Evolutionary conservation across 192 early-diverging fungal species (phyloP).

Genomic region (Phlyctochytrium bullatum): DNA sequence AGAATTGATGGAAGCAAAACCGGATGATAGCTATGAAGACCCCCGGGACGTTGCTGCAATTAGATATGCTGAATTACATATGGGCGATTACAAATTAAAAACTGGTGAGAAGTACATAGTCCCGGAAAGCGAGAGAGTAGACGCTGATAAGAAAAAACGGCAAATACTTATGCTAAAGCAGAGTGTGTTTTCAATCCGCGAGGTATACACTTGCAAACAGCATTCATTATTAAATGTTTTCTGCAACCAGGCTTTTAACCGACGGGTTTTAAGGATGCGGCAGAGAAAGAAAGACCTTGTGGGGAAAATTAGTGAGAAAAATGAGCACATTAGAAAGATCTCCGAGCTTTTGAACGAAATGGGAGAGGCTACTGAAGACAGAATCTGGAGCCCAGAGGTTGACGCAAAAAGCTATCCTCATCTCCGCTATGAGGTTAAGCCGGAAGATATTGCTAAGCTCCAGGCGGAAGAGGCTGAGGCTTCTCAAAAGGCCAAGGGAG

Average conservation of each 20-base stretch:
- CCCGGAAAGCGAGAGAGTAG: constrained; percentile 61
- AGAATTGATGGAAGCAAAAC: constrained; percentile 56
- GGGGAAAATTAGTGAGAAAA: constrained; percentile 30
- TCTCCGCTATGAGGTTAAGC: constrained; percentile 42
- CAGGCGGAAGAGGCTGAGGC: constrained; percentile 36
- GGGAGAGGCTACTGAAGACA: constrained; percentile 22
- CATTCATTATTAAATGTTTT: not conserved
- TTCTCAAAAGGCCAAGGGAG: constrained; percentile 22
- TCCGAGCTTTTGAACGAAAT: constrained; percentile 36
- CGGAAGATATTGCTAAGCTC: constrained; percentile 45
- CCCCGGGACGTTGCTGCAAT: constrained; percentile 58
- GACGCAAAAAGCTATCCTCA: constrained; percentile 51
- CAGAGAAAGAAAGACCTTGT: constrained; percentile 35
- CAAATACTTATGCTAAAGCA: constrained; percentile 57
- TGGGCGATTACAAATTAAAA: constrained; percentile 69
- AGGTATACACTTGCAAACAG: constrained; percentile 42
- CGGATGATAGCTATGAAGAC: constrained; percentile 61
- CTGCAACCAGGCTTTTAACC: constrained; percentile 45
- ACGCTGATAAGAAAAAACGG: constrained; percentile 61
- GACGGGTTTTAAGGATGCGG: constrained; percentile 38
- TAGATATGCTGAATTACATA: constrained; percentile 53
- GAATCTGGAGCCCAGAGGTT: constrained; percentile 33
- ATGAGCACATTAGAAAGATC: constrained; percentile 31
- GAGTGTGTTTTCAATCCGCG: constrained; percentile 53
- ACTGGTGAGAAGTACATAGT: constrained; percentile 67